Base-by-base conservation (phyloP, 768 basidiomycete species). In the Leccinum olivaceopallidum region DNA sequence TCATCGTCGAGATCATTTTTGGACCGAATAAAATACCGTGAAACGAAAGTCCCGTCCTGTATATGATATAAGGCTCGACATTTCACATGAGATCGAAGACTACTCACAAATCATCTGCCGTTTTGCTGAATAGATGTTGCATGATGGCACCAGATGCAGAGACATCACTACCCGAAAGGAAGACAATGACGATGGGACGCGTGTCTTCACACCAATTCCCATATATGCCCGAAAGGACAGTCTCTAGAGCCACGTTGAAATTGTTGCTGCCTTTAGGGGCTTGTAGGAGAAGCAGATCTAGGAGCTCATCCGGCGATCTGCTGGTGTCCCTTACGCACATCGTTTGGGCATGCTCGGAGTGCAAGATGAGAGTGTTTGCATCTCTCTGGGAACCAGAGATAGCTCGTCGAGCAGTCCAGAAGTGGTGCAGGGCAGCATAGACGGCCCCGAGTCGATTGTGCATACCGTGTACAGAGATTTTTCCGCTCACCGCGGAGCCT, bases 361-460 rank as follows among this genome's bases (percentile, higher is more conserved):
- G 84, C 13, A 83, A 63, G 22, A 87, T 68, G 57, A 87, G 69
- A 6, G 80, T 85, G 60, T 87, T 86, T 2, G 86, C 74, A 66
- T 87, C 85, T 26, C 76, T 71, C 14, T 80, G 77, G 8, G n/a
- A 34, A 53, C 52, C 52, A 2, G 52, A 53, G 52, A 53, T 76
- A 14, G 76, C 71, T 30, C 77, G 74, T 4, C 85, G 78, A 3
- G 86, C 78, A 1, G 70, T 63, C 84, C 83, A 87, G 65, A 87
- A 87, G 18, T 69, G 72, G 60, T 84, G 69, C 6, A 87, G 62
- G 1, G 85, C 77, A 5, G 82, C 78, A 34, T 80, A 81, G 3
- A 85, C 85, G 0, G 85, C 83, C 1, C 85, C 85, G 10, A 85
- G 75, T n/a, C 86, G 73, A 65, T 87, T 81, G 55, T 82, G 70